Evolutionary conservation across 495 filamentous ascomycete genomes (phyloP), one percentile per base, ranked within the genome.

Genomic region (Cladorrhinum samala): DNA sequence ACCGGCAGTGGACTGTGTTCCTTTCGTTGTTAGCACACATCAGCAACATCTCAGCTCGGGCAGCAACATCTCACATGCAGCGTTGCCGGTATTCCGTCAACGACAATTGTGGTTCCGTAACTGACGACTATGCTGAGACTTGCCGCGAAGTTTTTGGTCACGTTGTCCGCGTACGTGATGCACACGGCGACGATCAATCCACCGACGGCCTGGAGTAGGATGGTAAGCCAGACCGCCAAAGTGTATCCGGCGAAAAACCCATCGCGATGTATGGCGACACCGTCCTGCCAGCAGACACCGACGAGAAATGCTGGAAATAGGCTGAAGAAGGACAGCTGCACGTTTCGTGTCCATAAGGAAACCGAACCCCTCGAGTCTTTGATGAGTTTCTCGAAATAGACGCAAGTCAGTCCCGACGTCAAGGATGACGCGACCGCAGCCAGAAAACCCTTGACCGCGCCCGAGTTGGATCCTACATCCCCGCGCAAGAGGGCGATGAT

Each of bases 211-310:
- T 89, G 86, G 20, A 85, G 64, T 7, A 69, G 44, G 23, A 89
- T 79, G 2, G 81, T 79, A 7, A 74, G 64, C 85, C 85, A 88
- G 3, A 89, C 86, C 14, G 81, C 70, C 72, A 76, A 77, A 56
- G 84, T 85, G 66, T 88, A 89, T 8, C 86, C 86, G 4, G 77
- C 78, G 57, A 88, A 89, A 66, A 88, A 85, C 14, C 86, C 84
- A 55, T 79, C 68, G 52, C 73, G 73, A 1, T 81, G 73, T 46
- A 89, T 81, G 27, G 76, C 72, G 47, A 82, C 82, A 16, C 85
- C 86, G 61, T 89, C 86, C 42, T 81, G 75, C 62, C 84, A 85
- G 3, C 86, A 65, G 17, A 89, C 83, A 0, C 86, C 86, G 49
- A 88, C 75, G 62, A 88, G 86, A 0, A 88, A 68, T 9, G 84